Conservation (phyloP, 2,329 filamentous ascomycete species). For the Cladosporium velox region DNA sequence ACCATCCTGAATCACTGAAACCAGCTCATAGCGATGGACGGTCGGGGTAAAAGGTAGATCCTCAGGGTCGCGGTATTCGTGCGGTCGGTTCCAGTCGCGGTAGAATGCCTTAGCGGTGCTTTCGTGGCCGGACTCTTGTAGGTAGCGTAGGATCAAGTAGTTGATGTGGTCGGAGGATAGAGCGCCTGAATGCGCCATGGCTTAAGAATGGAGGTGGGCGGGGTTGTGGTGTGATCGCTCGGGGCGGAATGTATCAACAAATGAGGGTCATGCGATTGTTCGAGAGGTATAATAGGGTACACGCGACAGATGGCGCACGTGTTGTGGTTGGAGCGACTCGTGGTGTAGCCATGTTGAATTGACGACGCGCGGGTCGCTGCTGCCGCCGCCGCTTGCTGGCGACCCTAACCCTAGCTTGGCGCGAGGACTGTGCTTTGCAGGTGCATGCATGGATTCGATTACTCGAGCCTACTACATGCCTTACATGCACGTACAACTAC, state of each 20-base stretch:
- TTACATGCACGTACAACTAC: background rate
- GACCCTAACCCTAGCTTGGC: conserved; percentile 8
- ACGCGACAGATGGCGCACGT: conserved; percentile 10
- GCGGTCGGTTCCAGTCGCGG: conserved; percentile 59
- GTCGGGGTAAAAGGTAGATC: conserved; percentile 61
- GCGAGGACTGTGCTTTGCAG: background rate
- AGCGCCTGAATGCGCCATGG: conserved; percentile 43
- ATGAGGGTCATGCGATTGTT: conserved; percentile 1
- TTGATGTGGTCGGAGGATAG: conserved; percentile 65
- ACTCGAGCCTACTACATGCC: background rate
- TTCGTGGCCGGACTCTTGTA: conserved; percentile 42
- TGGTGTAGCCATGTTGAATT: conserved; percentile 14
- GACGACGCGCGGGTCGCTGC: conserved; percentile 9
- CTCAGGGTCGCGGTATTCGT: conserved; percentile 54
- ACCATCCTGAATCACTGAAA: conserved; percentile 65
- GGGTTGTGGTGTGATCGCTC: background rate
- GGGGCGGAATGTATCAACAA: conserved; percentile 5
- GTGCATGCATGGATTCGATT: background rate
- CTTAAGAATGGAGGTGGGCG: conserved; percentile 4
- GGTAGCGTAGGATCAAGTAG: conserved; percentile 68
- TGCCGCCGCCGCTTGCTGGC: background rate
- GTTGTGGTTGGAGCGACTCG: conserved; percentile 3
- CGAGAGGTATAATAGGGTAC: background rate
- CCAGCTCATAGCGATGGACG: conserved; percentile 60
- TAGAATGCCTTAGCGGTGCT: conserved; percentile 57